A percentile compares a stretch with the other conserved stretches of the same genome.
Evolutionary conservation across 2,329 filamentous ascomycete genomes (phyloP).

Genomic region (Xylaria sp.): DNA sequence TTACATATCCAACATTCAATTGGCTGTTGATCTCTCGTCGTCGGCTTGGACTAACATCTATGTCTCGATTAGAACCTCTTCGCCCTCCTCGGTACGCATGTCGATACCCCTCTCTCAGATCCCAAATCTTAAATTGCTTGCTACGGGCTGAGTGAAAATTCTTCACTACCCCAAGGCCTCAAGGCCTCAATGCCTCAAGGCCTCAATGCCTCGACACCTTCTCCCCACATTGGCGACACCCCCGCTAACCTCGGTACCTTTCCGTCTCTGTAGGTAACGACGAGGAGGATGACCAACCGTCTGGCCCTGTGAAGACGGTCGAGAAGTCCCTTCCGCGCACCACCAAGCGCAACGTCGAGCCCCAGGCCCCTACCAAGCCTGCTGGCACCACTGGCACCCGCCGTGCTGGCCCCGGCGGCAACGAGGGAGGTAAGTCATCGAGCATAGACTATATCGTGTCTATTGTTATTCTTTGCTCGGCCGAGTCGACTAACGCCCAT

Average conservation of each 20-base stretch:
- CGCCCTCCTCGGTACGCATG: slow-evolving; percentile 90
- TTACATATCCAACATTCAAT: slow-evolving; percentile 30
- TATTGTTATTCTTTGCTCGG: not conserved
- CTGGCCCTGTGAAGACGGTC: slow-evolving; percentile 86
- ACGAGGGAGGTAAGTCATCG: slow-evolving; percentile 82
- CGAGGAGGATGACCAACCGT: slow-evolving; percentile 76
- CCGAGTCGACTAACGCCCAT: slow-evolving; percentile 15
- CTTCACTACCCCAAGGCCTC: slow-evolving; percentile 19
- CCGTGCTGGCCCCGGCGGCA: slow-evolving; percentile 74
- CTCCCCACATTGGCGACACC: not conserved
- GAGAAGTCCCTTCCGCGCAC: slow-evolving; percentile 83
- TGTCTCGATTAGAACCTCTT: slow-evolving; percentile 80
- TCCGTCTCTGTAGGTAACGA: slow-evolving; percentile 65
- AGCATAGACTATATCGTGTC: not conserved
- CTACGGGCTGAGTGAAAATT: slow-evolving; percentile 43
- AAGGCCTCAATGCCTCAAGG: not conserved
- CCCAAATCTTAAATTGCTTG: slow-evolving; percentile 39
- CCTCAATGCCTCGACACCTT: not conserved
- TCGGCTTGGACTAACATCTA: slow-evolving; percentile 43
- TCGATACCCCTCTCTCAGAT: slow-evolving; percentile 38
- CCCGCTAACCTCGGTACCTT: slow-evolving; percentile 44
- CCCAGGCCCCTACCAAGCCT: slow-evolving; percentile 70
- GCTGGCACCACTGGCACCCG: slow-evolving; percentile 56
- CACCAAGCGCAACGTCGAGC: slow-evolving; percentile 86
- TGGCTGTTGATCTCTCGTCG: slow-evolving; percentile 7